Percentiles rank a stretch among this genome's conserved stretches.
Conservation (phyloP, 805 yeast genomes). For the Zygosaccharomyces lentus region DNA sequence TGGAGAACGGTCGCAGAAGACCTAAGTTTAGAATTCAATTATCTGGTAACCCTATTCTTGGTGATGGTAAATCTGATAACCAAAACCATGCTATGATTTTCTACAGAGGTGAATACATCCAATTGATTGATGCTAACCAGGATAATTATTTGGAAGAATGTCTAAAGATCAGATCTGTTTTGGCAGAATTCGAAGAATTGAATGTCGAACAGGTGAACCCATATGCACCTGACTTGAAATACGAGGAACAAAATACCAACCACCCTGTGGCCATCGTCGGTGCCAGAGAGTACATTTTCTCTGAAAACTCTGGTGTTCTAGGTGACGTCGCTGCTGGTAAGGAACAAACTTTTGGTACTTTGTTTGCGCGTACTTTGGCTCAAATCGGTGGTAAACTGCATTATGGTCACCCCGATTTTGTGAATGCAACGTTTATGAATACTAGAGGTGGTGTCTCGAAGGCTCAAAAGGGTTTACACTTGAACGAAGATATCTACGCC, state of each 20-base stretch:
- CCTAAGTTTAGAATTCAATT: constrained; percentile 72
- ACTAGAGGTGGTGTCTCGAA: constrained; percentile 87
- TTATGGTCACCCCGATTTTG: constrained; percentile 86
- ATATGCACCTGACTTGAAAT: constrained; percentile 68
- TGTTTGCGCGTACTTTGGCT: constrained; percentile 77
- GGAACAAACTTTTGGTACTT: constrained; percentile 84
- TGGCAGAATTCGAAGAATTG: constrained; percentile 79
- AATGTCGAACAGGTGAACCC: constrained; percentile 75
- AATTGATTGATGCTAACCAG: constrained; percentile 81
- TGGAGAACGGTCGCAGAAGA: constrained; percentile 69
- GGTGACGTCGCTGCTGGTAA: constrained; percentile 92
- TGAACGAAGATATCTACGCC: constrained; percentile 85
- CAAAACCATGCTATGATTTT: constrained; percentile 78
- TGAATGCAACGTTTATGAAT: constrained; percentile 69
- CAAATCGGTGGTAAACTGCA: constrained; percentile 83
- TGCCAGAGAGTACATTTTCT: constrained; percentile 82
- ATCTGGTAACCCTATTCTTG: constrained; percentile 81
- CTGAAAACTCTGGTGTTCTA: constrained; percentile 77
- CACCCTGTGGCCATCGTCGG: constrained; percentile 83
- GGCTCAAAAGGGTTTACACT: constrained; percentile 80
- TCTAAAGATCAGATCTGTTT: constrained; percentile 72
- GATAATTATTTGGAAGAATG: constrained; percentile 85
- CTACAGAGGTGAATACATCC: constrained; percentile 81
- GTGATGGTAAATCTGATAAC: constrained; percentile 87
- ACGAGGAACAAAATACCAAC: constrained; percentile 45